phyloP scores from a whole-genome alignment of 148 eudicot genomes.

The Chenopodium album region DNA sequence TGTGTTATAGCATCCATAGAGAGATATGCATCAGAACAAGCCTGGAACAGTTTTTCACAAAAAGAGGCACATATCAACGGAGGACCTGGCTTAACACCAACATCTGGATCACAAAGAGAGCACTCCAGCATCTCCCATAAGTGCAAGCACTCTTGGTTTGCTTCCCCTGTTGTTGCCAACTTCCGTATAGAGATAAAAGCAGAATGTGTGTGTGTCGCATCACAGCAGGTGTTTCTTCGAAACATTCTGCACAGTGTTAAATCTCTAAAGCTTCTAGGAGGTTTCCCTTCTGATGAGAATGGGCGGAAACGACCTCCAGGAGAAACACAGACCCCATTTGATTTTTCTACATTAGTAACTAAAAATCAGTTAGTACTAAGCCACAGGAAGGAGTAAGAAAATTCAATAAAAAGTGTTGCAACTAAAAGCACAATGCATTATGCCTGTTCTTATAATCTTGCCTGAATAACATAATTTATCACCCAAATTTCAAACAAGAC shows the following conservation, averaged over 20 bases:
- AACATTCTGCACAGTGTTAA: conserved; percentile 82
- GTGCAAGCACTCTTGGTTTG: conserved; percentile 79
- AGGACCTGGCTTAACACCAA: conserved; percentile 81
- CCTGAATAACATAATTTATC: background rate
- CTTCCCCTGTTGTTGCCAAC: conserved; percentile 84
- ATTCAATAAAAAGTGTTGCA: conserved; percentile 2
- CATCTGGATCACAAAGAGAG: conserved; percentile 86
- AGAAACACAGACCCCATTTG: conserved; percentile 76
- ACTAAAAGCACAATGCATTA: background rate
- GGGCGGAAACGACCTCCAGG: conserved; percentile 89
- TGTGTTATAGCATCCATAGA: conserved; percentile 73
- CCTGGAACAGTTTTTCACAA: conserved; percentile 74
- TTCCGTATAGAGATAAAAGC: conserved; percentile 75
- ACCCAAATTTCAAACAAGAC: background rate
- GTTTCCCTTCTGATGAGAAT: conserved; percentile 70
- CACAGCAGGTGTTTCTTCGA: conserved; percentile 88
- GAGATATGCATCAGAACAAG: conserved; percentile 83
- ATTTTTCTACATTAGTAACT: conserved; percentile 54
- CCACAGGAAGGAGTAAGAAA: background rate
- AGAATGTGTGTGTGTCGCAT: conserved; percentile 75
- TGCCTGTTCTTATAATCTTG: background rate
- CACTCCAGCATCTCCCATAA: conserved; percentile 93
- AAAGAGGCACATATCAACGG: conserved; percentile 76
- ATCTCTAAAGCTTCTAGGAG: conserved; percentile 79
- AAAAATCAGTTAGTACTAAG: conserved; percentile 7